These are phyloP conservation scores for Yamadazyma dushanensis DNA, from an alignment of 1,139 yeast species.

Conservation along the genomic window DNA sequence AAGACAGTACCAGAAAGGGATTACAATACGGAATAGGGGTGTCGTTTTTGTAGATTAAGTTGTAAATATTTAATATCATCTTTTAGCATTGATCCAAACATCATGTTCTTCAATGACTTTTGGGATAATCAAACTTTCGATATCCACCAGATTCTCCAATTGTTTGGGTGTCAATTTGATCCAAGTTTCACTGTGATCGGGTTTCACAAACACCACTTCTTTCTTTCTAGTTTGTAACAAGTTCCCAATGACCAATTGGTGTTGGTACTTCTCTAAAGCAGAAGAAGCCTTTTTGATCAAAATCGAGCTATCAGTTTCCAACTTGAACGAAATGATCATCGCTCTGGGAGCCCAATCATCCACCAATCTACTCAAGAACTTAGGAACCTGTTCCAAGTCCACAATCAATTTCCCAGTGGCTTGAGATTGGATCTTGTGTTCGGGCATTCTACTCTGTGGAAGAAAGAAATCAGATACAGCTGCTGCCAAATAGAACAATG, in stretches of 20 bases:
- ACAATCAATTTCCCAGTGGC: conserved; percentile 70
- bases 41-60: conserved; percentile 58
- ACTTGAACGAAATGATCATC: conserved; percentile 90
- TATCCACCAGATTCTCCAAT: conserved; percentile 46
- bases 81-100: conserved; percentile 52
- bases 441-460: conserved; percentile 82
- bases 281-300: conserved; percentile 71
- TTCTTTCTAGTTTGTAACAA: conserved; percentile 82
- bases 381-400: conserved; percentile 93
- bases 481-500: conserved; percentile 88
- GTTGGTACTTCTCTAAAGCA: conserved; percentile 83
- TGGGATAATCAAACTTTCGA: conserved; percentile 79
- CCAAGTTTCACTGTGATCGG: conserved; percentile 48
- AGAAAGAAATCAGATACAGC: conserved; percentile 96
- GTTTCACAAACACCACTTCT: conserved; percentile 84
- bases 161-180: conserved; percentile 48
- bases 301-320: conserved; percentile 80
- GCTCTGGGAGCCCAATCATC: conserved; percentile 96
- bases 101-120: conserved; percentile 63
- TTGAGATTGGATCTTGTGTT: conserved; percentile 90
- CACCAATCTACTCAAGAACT: conserved; percentile 81
- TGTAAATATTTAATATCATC: conserved; percentile 3
- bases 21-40: conserved; percentile 91
- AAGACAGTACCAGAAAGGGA: conserved; percentile 78
- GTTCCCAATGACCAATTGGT: conserved; percentile 94